A percentile compares a stretch with the other conserved stretches of the same genome.
Conservation (phyloP, 179 eudicot species). For the Heliamphora pulchella region DNA sequence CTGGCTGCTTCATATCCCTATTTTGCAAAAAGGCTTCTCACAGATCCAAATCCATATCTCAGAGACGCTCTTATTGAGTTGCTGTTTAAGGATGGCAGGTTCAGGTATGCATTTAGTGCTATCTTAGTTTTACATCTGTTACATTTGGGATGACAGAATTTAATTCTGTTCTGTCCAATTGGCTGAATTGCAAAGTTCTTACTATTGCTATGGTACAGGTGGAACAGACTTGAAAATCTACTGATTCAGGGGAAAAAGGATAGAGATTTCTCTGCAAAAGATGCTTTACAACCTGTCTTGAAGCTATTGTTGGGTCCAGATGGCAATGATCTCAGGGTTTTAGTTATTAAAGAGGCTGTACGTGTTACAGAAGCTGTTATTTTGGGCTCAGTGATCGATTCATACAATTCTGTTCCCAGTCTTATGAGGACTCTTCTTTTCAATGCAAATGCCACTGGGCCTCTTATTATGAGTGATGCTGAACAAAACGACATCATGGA, state of each 20-base stretch:
- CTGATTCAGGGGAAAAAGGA: slow-evolving; percentile 87
- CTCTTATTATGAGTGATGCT: slow-evolving; percentile 40
- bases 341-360: slow-evolving; percentile 83
- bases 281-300: slow-evolving; percentile 94
- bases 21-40: slow-evolving; percentile 97
- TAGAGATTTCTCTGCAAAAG: slow-evolving; percentile 88
- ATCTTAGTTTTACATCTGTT: not conserved
- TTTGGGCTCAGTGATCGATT: slow-evolving; percentile 67
- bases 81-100: slow-evolving; percentile 88
- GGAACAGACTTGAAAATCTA: slow-evolving; percentile 99
- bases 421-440: slow-evolving; percentile 45
- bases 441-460: slow-evolving; percentile 46
- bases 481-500: slow-evolving; percentile 74
- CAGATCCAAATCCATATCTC: slow-evolving; percentile 98
- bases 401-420: slow-evolving; percentile 64
- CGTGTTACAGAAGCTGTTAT: slow-evolving; percentile 84
- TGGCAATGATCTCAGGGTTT: slow-evolving; percentile 69
- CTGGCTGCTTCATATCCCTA: slow-evolving; percentile 98
- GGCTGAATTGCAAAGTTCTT: slow-evolving; percentile 10
- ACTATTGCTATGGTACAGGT: slow-evolving; percentile 41
- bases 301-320: slow-evolving; percentile 82
- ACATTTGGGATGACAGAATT: not conserved
- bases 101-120: slow-evolving; percentile 49
- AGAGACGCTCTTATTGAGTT: slow-evolving; percentile 98
- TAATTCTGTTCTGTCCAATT: slow-evolving; percentile 4